Conservation (phyloP, 768 basidiomycete genomes). For the Cystobasidium onofrii region DNA sequence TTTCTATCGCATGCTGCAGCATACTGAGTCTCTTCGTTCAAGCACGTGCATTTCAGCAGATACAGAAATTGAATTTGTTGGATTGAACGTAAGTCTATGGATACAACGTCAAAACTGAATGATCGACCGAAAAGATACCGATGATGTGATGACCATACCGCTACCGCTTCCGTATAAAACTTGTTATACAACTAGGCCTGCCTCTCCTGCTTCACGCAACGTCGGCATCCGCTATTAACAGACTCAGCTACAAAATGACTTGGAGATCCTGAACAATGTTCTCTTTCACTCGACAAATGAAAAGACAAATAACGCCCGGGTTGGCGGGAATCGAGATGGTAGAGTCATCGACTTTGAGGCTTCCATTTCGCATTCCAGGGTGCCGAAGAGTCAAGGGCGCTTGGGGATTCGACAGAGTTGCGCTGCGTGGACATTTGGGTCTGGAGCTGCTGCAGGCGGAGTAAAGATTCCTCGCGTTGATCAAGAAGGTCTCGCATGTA, state of each 20-base stretch:
- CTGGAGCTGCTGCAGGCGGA: conserved; percentile 45
- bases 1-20: too few relatives aligned
- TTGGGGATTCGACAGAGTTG: neutral
- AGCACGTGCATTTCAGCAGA: neutral
- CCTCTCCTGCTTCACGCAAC: too few relatives aligned
- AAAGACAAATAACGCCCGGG: too few relatives aligned
- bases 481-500: conserved; percentile 62
- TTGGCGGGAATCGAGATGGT: too few relatives aligned
- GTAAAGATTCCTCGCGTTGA: conserved; percentile 55
- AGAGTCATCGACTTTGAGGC: neutral
- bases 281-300: too few relatives aligned
- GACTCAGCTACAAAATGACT: too few relatives aligned
- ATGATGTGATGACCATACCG: too few relatives aligned
- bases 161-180: too few relatives aligned
- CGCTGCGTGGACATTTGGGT: neutral
- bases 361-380: conserved; percentile 6
- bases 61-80: neutral
- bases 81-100: neutral
- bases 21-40: neutral
- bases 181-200: too few relatives aligned
- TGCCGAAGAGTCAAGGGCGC: neutral
- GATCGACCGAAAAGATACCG: too few relatives aligned
- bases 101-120: neutral
- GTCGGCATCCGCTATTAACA: too few relatives aligned
- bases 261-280: too few relatives aligned